Conservation (phyloP, 345 rosid genomes). For the Brassica cretica region DNA sequence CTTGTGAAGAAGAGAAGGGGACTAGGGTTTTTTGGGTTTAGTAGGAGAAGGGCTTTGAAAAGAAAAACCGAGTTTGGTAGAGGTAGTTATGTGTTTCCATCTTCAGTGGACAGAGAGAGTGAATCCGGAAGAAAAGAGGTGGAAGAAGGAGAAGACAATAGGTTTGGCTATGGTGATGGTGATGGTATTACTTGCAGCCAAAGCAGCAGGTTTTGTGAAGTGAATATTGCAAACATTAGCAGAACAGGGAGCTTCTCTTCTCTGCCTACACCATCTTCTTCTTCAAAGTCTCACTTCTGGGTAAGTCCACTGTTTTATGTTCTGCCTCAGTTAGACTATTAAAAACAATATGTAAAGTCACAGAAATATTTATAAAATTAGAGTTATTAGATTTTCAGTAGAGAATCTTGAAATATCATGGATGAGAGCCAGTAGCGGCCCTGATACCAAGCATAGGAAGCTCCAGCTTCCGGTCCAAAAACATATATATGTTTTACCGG, state of each 20-base stretch:
- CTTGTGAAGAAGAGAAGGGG: constrained; percentile 40
- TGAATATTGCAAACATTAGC: constrained; percentile 39
- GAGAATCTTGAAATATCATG: not conserved
- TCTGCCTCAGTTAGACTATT: not conserved
- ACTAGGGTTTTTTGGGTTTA: constrained; percentile 50
- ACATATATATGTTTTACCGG: no score
- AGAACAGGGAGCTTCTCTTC: constrained; percentile 54
- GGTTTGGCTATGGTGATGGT: constrained; percentile 24
- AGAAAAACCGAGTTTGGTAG: constrained; percentile 54
- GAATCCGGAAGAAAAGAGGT: constrained; percentile 12
- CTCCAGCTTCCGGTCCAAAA: no score
- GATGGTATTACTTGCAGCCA: constrained; percentile 33
- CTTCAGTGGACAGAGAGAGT: constrained; percentile 47
- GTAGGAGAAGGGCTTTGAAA: constrained; percentile 42
- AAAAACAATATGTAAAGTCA: not conserved
- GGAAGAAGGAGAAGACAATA: constrained; percentile 20
- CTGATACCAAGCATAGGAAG: no score
- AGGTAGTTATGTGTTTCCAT: constrained; percentile 67
- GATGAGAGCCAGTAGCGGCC: not conserved
- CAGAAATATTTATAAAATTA: not conserved
- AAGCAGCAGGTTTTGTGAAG: constrained; percentile 38
- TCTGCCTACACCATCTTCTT: constrained; percentile 22
- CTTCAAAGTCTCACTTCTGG: constrained; percentile 64
- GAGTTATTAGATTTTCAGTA: not conserved
- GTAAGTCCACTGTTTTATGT: constrained; percentile 45